These are phyloP conservation scores for Colletotrichum tabaci DNA, from an alignment of 2,329 filamentous ascomycete genomes.

Conservation along the genomic window DNA sequence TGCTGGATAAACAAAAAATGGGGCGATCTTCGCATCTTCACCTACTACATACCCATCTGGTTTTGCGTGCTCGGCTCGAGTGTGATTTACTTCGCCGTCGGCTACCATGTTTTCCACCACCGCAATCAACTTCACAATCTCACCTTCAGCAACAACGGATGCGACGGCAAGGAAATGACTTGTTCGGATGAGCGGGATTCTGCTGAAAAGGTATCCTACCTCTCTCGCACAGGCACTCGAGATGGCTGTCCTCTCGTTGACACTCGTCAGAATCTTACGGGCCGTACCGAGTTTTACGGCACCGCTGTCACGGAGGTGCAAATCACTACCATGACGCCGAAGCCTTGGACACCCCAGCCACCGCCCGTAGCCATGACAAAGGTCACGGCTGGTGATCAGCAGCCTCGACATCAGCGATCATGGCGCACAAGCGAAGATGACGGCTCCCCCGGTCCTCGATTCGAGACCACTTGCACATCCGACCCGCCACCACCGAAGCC, in stretches of 20 bases:
- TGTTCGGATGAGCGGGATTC: conserved; percentile 48
- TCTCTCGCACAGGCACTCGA: conserved; percentile 1
- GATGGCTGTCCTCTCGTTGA: conserved; percentile 8
- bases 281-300: conserved; percentile 57
- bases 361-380: conserved; percentile 39
- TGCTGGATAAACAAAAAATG: conserved; percentile 72
- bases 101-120: conserved; percentile 72
- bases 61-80: conserved; percentile 70
- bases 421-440: conserved; percentile 41
- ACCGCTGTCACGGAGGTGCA: conserved; percentile 69
- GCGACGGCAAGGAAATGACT: conserved; percentile 52
- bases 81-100: conserved; percentile 70
- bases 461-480: conserved; percentile 48
- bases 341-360: conserved; percentile 33
- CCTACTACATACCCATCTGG: conserved; percentile 75
- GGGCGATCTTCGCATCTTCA: conserved; percentile 71
- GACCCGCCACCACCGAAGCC: conserved; percentile 33
- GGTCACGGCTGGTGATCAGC: conserved; percentile 22
- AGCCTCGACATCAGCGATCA: conserved; percentile 16
- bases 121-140: conserved; percentile 70
- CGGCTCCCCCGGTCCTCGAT: conserved; percentile 33
- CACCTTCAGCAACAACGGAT: conserved; percentile 61
- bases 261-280: conserved; percentile 45
- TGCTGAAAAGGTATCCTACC: conserved; percentile 52
- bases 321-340: conserved; percentile 51